Base-by-base conservation (phyloP, 768 basidiomycete species). In the Leucosporidium yakuticum region DNA sequence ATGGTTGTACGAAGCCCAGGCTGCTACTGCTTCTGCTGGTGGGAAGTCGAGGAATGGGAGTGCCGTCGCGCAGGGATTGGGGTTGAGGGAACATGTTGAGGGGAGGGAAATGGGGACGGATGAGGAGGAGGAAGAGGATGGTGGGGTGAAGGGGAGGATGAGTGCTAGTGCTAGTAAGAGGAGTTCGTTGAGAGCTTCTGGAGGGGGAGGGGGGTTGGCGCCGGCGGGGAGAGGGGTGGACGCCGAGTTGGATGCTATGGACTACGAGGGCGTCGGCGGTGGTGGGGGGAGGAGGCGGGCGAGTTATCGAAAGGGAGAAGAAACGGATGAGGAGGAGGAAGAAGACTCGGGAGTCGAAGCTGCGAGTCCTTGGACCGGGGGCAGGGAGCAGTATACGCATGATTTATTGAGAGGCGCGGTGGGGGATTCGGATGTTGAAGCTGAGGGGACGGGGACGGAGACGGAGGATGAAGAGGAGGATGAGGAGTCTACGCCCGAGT, bases 371-470 rank as follows among this genome's bases (percentile, higher is more conserved):
- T 55, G 55, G 69, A 20, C 19, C 11, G 51, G 55, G 1, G n/a
- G 63, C 1, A n/a, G 59, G 15, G 63, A 70, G 47, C 64, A 60
- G 64, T 71, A 65, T 51, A 71, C 70, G 39, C 60, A 62, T 14
- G 61, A 65, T n/a, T 27, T 23, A 56, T 14, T 14, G 47, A 12
- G 20, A 19, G 29, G 60, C 25, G 25, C 60, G 34, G n/a, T 27
- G 47, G 48, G 19, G 20, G 44, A 61, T 4, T 61, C 60, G 48
- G 60, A 61, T 21, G 60, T 9, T 17, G 32, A 47, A 23, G 31
- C 12, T 25, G 21, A 21, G 15, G 20, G 27, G n/a, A 23, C 20
- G 31, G 56, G 54, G 11, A 20, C 20, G 44, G 59, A 50, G 9
- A 20, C 34, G n/a, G 48, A 32, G 5, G 39, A 56, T 2, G 69